Evolutionary conservation across 306 rosid genomes (phyloP), one percentile per base, ranked within the genome.

Genomic region (Alnus rubra): DNA sequence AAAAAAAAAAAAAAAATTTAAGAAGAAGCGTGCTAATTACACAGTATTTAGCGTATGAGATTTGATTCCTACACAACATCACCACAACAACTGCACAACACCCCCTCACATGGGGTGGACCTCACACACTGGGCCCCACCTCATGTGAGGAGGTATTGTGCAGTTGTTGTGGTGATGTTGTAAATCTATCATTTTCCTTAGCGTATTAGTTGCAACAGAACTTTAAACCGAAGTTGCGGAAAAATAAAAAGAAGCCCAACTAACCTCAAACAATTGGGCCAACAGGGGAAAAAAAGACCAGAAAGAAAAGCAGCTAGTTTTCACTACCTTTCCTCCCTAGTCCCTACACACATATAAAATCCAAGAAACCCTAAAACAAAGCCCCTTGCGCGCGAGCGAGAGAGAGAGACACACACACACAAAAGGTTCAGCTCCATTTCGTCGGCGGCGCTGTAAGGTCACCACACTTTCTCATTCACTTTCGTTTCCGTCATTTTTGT

Each of bases 341-440:
- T 3, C 44, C 0, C 5, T 39, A 0, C 7, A 16, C 3, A 37
- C 9, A 30, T 18, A 53, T 75, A 74, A 3, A 67, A 39, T 3
- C 28, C 13, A 42, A 18, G 72, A 16, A 39, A 42, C 49, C 50
- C 51, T 39, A 8, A 67, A 5, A 65, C 45, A 42, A 4, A 68
- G 8, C 51, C 42, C 0, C 72, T 9, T 3, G 50, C 51, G 72
- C 30, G 31, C 51, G 31, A 39, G 72, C 7, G 0, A 18, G 71
- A 67, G 49, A 67, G 49, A 18, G 49, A 39, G 8, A 42, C 7
- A 5, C 5, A 39, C 7, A 63, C 23, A 64, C 4, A 16, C 52
- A 28, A 42, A n/a, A 16, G 78, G 81, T 47, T 78, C 48, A 53
- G 9, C 30, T 81, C 59, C 35, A 31, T 31, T 42, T 42, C 50